phyloP scores from a whole-genome alignment of 306 rosid genomes.

The Cucumis cinereus region DNA sequence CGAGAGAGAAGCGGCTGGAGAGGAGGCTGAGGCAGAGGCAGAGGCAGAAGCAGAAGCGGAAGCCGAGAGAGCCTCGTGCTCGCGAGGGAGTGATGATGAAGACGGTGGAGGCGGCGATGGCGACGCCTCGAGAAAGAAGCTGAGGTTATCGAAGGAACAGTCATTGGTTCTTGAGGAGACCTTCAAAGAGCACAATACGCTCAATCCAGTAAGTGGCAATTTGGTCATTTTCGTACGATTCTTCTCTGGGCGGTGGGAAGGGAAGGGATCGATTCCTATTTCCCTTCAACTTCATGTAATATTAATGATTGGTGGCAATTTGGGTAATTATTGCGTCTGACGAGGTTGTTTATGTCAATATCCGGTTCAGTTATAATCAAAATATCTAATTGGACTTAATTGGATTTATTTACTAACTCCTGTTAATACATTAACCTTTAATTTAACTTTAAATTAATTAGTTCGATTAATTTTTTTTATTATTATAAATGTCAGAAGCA shows the following conservation, averaged over 20 bases:
- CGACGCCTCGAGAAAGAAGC: constrained; percentile 62
- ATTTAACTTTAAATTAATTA: background rate
- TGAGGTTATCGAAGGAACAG: constrained; percentile 79
- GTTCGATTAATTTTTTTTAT: background rate
- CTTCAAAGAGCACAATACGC: constrained; percentile 74
- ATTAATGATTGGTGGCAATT: background rate
- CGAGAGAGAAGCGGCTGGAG: constrained; percentile 53
- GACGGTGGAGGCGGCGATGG: constrained; percentile 48
- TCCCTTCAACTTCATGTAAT: background rate
- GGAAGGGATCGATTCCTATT: background rate
- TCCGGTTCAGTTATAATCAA: background rate
- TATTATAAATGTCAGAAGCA: constrained; percentile 39
- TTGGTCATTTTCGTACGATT: background rate
- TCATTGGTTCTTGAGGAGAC: constrained; percentile 66
- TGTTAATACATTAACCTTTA: background rate
- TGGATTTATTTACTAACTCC: background rate
- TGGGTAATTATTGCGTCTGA: background rate
- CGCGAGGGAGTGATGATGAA: constrained; percentile 54
- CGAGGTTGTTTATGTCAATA: constrained; percentile 9
- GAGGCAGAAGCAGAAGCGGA: constrained; percentile 52
- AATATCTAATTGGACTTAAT: background rate
- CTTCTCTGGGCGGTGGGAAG: background rate
- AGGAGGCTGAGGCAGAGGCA: constrained; percentile 42
- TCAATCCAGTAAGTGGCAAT: constrained; percentile 62
- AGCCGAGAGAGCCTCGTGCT: constrained; percentile 54